Evolutionary conservation across 164 flowering plant genomes (phyloP), one percentile per base, ranked within the genome.

Genomic region (Echeveria elegans): DNA sequence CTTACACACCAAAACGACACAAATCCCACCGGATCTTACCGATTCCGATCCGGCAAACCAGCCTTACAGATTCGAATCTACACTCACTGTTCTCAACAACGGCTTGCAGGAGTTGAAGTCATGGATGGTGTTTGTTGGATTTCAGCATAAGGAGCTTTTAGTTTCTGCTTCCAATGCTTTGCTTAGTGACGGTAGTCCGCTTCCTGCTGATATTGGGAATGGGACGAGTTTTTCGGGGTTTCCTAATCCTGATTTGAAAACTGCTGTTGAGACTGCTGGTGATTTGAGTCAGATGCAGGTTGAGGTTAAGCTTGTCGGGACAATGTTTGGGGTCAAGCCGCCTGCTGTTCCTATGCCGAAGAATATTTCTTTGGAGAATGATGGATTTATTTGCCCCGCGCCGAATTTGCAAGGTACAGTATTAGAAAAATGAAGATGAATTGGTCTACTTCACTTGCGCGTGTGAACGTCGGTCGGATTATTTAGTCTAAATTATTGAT

Each of bases 101-200:
- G 38, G 81, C 8, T 71, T 69, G 12, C 73, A 75, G 0, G 82
- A 74, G 66, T 83, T 90, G 34, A 79, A 83, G 37, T 66, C 76
- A 0, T 80, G 83, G 83, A 30, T 19, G 38, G 83, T 82, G 29
- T 86, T 78, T 40, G 85, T 93, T 21, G 91, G 88, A 18, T 90
- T 90, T 68, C 75, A 66, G 6, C 77, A 88, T 70, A 32, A 71
- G 5, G 87, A 85, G 85, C 43, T 61, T 21, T 66, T 94, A 52
- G 95, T 94, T 2, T 88, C 97, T 1, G 91, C 98, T 24, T 68
- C 83, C 4, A 67, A 76, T 14, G 97, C 86, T 4, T 85, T 94
- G 5, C 72, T 91, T 12, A 77, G 82, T 12, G 90, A 89, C 66
- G 98, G 97, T 5, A 68, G 72, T 19, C 59, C 67, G 58, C 38